Conservation (phyloP, 345 rosid species). For the Brassica cretica region DNA sequence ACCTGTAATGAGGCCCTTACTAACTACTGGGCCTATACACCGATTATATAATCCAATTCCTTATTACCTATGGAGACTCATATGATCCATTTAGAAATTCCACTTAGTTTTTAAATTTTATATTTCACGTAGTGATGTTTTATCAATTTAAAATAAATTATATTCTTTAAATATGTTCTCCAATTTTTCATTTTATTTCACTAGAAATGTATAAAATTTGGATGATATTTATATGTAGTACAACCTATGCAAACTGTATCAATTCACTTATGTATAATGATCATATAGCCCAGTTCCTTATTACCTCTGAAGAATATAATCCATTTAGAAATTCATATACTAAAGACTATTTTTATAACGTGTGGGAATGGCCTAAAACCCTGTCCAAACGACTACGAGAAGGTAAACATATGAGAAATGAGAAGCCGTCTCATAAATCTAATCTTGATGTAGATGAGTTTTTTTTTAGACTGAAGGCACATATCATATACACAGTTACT, state of each 20-base stretch:
- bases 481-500: too few species aligned
- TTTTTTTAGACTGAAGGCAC: too few species aligned
- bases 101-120: background rate
- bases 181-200: background rate
- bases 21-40: conserved; percentile 9
- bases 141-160: background rate
- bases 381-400: too few species aligned
- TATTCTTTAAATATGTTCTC: background rate
- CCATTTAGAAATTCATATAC: too few species aligned
- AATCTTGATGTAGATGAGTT: too few species aligned
- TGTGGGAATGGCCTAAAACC: too few species aligned
- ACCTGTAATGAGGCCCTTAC: background rate
- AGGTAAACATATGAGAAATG: too few species aligned
- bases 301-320: too few species aligned
- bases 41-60: background rate
- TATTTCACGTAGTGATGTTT: background rate
- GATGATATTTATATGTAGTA: background rate
- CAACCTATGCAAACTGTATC: background rate
- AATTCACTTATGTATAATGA: background rate
- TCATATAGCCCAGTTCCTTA: too few species aligned
- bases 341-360: too few species aligned
- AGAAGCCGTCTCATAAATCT: too few species aligned
- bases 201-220: background rate
- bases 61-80: background rate
- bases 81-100: background rate